Evolutionary conservation across 306 rosid genomes (phyloP).

Genomic region (Prinsepia uniflora): DNA sequence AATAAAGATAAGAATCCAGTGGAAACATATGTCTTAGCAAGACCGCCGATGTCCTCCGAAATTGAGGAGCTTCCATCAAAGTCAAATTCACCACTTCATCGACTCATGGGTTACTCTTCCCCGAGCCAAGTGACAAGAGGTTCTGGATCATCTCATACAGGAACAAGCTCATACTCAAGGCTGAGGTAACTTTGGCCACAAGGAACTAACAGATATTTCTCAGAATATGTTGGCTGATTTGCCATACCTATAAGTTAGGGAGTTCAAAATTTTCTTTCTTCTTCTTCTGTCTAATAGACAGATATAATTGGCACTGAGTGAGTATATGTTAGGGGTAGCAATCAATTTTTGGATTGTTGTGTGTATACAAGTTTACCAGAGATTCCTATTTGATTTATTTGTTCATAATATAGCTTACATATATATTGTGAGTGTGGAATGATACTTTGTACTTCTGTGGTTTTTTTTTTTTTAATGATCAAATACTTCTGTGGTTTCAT

Average conservation of each 20-base stretch:
- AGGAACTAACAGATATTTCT: slow-evolving; percentile 9
- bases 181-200: slow-evolving; percentile 20
- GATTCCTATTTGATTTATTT: slow-evolving; percentile 9
- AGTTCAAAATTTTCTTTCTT: background rate
- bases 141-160: slow-evolving; percentile 20
- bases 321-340: background rate
- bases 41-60: slow-evolving; percentile 41
- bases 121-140: slow-evolving; percentile 66
- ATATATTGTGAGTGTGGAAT: too few species aligned
- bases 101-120: slow-evolving; percentile 76
- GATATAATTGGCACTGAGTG: background rate
- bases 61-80: slow-evolving; percentile 22
- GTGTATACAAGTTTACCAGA: background rate
- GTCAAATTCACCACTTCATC: slow-evolving; percentile 65
- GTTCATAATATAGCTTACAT: background rate
- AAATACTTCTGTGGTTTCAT: background rate
- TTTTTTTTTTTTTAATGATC: too few species aligned
- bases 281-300: background rate
- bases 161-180: slow-evolving; percentile 26
- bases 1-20: slow-evolving; percentile 23
- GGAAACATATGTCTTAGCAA: slow-evolving; percentile 26
- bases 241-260: background rate
- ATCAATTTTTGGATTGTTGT: slow-evolving; percentile 15
- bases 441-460: background rate
- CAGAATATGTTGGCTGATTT: background rate